A percentile compares a stretch with the other conserved stretches of the same genome.
phyloP scores from a whole-genome alignment of 345 rosid species.

The Lepidium aucheri region DNA sequence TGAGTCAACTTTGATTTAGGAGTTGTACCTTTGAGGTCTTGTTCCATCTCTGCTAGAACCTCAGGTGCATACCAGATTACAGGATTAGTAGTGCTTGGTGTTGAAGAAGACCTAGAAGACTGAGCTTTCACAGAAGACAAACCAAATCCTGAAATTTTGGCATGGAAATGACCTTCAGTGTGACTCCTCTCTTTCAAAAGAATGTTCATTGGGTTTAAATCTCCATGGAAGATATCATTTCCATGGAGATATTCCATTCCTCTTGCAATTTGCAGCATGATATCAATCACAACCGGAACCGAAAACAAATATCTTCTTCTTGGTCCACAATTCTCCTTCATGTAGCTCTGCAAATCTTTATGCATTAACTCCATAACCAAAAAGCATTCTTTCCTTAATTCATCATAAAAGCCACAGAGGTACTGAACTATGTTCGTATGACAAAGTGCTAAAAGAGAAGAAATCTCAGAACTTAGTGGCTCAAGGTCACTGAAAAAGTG shows the following conservation, averaged over 20 bases:
- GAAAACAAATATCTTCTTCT: constrained; percentile 45
- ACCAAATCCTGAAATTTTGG: constrained; percentile 63
- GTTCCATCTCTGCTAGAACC: constrained; percentile 52
- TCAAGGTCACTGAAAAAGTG: constrained; percentile 55
- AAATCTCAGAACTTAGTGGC: constrained; percentile 49
- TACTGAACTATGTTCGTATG: constrained; percentile 75
- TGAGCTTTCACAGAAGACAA: constrained; percentile 33
- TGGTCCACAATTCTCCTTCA: constrained; percentile 65
- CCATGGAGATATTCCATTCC: constrained; percentile 90
- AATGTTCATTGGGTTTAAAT: constrained; percentile 58
- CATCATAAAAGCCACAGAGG: constrained; percentile 66
- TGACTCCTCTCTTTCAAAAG: constrained; percentile 54
- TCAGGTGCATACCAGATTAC: constrained; percentile 84
- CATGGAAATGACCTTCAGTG: constrained; percentile 67
- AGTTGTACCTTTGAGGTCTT: constrained; percentile 16
- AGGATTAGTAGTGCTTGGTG: constrained; percentile 29
- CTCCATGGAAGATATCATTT: constrained; percentile 50
- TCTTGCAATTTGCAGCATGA: constrained; percentile 81
- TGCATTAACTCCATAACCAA: constrained; percentile 73
- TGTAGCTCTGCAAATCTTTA: constrained; percentile 51
- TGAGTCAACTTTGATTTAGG: constrained; percentile 39
- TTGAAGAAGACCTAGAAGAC: constrained; percentile 21
- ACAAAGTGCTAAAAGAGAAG: constrained; percentile 48
- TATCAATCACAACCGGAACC: constrained; percentile 55
- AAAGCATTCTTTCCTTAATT: constrained; percentile 61